phyloP scores from a whole-genome alignment of 345 rosid genomes.

The Atalantia buxifolia region DNA sequence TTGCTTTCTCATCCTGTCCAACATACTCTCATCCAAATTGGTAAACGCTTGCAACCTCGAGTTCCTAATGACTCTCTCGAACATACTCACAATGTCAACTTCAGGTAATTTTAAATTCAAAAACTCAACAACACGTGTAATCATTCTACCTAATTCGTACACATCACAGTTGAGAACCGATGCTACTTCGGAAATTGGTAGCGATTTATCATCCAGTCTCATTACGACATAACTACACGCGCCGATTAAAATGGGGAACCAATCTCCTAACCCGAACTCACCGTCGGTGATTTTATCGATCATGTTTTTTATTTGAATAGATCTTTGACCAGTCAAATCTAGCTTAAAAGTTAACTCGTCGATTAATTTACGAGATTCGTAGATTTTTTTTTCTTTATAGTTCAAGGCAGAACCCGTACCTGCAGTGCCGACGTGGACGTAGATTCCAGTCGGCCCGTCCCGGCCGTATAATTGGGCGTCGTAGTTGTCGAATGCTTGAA shows the following conservation, averaged over 20 bases:
- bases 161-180: slow-evolving; percentile 47
- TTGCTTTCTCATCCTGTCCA: slow-evolving; percentile 53
- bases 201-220: slow-evolving; percentile 46
- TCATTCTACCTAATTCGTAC: slow-evolving; percentile 67
- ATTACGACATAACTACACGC: slow-evolving; percentile 59
- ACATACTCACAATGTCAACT: slow-evolving; percentile 49
- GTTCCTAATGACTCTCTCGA: slow-evolving; percentile 36
- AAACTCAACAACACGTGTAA: slow-evolving; percentile 58
- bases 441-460: slow-evolving; percentile 57
- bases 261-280: slow-evolving; percentile 60
- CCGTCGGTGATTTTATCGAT: slow-evolving; percentile 53
- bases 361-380: slow-evolving; percentile 50
- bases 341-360: slow-evolving; percentile 27
- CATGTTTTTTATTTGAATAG: slow-evolving; percentile 31
- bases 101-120: slow-evolving; percentile 45
- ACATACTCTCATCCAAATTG: slow-evolving; percentile 34
- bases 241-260: slow-evolving; percentile 66
- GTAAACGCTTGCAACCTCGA: slow-evolving; percentile 25
- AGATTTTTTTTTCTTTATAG: slow-evolving; percentile 62
- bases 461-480: slow-evolving; percentile 42
- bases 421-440: slow-evolving; percentile 45
- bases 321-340: slow-evolving; percentile 23
- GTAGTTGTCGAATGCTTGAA: slow-evolving; percentile 40
- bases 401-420: slow-evolving; percentile 49
- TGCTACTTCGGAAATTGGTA: slow-evolving; percentile 50